phyloP scores from a whole-genome alignment of 2,329 filamentous ascomycete species.

The Monosporascus ibericus region DNA sequence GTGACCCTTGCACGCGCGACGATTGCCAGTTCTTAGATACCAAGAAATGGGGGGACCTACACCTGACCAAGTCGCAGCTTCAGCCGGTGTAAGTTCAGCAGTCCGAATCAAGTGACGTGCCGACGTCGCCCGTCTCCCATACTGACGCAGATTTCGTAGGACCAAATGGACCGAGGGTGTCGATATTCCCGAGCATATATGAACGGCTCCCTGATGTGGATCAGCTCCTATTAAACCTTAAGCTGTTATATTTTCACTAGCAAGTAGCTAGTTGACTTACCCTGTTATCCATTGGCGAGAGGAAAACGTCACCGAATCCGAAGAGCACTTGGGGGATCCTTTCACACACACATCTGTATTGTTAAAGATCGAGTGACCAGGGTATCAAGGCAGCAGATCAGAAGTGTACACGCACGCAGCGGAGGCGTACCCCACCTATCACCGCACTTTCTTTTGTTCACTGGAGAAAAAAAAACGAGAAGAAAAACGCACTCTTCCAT shows the following conservation, averaged over 20 bases:
- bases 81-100: constrained; percentile 18
- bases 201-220: not conserved
- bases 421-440: too few species aligned
- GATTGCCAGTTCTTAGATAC: constrained; percentile 25
- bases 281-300: not conserved
- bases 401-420: too few species aligned
- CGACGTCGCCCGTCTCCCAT: not conserved
- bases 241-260: not conserved
- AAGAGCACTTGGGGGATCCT: too few species aligned
- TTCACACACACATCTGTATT: too few species aligned
- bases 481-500: too few species aligned
- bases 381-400: too few species aligned
- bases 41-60: constrained; percentile 24
- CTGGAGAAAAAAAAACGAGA: too few species aligned
- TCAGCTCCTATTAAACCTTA: not conserved
- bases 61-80: constrained; percentile 24
- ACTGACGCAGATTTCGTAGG: not conserved
- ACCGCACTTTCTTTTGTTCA: too few species aligned
- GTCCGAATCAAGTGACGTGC: too few species aligned
- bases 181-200: not conserved
- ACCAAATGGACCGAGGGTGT: not conserved
- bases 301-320: not conserved
- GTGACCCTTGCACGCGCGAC: constrained; percentile 18
- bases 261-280: not conserved
- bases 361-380: too few species aligned